Conservation (phyloP, 176 grass and related monocot species). For the Phyllostachys edulis region DNA sequence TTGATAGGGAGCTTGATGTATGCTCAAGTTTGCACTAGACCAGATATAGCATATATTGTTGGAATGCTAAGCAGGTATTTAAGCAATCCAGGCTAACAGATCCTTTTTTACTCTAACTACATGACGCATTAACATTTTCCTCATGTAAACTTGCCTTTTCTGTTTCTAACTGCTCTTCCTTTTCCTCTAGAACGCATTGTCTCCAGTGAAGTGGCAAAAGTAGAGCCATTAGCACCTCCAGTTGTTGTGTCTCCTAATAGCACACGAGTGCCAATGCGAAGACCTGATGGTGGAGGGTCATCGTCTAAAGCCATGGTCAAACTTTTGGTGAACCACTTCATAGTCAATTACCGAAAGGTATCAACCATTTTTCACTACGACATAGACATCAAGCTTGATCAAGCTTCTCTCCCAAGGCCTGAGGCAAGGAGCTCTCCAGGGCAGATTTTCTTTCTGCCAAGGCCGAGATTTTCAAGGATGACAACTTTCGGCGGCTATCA, state of each 20-base stretch:
- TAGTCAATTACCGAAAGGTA: conserved; percentile 37
- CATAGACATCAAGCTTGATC: conserved; percentile 47
- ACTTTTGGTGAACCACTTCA: conserved; percentile 55
- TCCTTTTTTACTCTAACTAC: too few species aligned
- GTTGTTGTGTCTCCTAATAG: conserved; percentile 16
- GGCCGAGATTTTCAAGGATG: conserved; percentile 54
- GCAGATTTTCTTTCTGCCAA: conserved; percentile 52
- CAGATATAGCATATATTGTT: too few species aligned
- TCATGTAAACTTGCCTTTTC: not conserved
- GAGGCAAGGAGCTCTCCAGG: conserved; percentile 45
- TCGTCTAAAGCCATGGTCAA: conserved; percentile 8
- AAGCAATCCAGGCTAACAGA: too few species aligned
- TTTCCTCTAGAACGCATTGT: conserved; percentile 32
- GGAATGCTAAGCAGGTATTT: too few species aligned
- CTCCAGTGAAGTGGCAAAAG: conserved; percentile 23
- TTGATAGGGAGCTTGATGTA: too few species aligned
- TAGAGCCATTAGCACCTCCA: not conserved
- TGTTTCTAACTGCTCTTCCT: conserved; percentile 20
- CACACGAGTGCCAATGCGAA: conserved; percentile 35
- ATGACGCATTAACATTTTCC: too few species aligned
- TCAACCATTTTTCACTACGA: conserved; percentile 53
- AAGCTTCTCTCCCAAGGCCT: conserved; percentile 34
- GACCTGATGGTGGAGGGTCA: conserved; percentile 51
- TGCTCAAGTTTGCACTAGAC: too few species aligned
- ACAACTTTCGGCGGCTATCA: conserved; percentile 30